Evolutionary conservation across 352 stramenopile species (phyloP), one percentile per base, ranked within the genome.

Genomic region (Globisporangium solare): DNA sequence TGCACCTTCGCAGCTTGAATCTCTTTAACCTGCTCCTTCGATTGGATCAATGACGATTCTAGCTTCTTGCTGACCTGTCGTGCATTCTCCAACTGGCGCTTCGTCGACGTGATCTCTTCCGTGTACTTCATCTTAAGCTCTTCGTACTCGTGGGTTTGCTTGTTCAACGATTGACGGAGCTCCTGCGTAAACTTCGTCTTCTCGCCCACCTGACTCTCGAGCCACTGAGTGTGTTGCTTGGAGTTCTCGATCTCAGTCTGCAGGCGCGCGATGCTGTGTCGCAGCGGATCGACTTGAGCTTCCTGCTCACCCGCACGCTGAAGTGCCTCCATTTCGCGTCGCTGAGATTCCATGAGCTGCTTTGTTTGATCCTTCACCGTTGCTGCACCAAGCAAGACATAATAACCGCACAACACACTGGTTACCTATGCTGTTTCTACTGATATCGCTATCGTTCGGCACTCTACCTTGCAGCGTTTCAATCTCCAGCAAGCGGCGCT

Each of bases 1-100:
- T 88, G 74, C 21, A 83, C 52, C 51, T 86, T 85, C 13, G 70
- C 57, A 0, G 76, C 75, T 22, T 88, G 74, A 13, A 83, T 64
- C 49, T 90, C 78, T 61, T 89, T 88, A 7, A 92, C 53, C n/a
- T 70, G 67, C 52, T 91, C 80, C 46, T 88, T 86, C 47, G 66
- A 71, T 49, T 86, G 73, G 22, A 90, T 73, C 11, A 92, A 58
- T 20, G 68, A 60, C 32, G 56, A 76, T 20, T 90, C 82, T 35
- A 88, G 70, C 54, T 89, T 89, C 66, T 88, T 84, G 52, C 68
- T 74, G 2, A 73, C 63, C n/a, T 82, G 64, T 8, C 76, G 73
- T 18, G 75, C 68, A 39, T 68, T 87, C 52, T 89, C 76, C 18
- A 92, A 56, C 63, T 89, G 78, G 5, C 71, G 67, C 39, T 71